Evolutionary conservation across 768 basidiomycete genomes (phyloP), one percentile per base, ranked within the genome.

Genomic region (Russula dissimulans): DNA sequence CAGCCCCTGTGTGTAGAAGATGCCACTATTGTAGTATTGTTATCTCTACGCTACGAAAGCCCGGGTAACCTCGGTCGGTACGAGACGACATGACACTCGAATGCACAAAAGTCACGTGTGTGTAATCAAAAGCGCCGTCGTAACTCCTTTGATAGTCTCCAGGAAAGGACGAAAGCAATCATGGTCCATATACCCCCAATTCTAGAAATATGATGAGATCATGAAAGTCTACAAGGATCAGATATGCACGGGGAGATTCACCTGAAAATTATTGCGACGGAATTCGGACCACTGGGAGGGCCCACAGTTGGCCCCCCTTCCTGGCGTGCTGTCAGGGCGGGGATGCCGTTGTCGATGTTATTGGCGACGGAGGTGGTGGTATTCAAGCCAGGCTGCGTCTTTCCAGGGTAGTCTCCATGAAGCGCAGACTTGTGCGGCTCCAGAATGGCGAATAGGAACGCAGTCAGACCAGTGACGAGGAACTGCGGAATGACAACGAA

Each of bases 401-500:
- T 60, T 17, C 58, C 67, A 3, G 59, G 56, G 46, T 63, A 56
- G 4, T 49, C 49, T 14, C 63, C 63, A 51, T 66, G 65, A 41
- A 66, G 56, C 18, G 64, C 74, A 5, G 77, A 75, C 56, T 78
- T 82, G 29, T 73, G 69, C 0, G 88, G 86, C 61, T 95, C 94
- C 61, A 93, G 78, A 5, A 97, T 72, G 15, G 89, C 89, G 68
- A 98, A 97, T 48, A 97, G 79, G 62, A 95, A 75, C 10, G 93
- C 83, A 0, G 92, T 85, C 5, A 97, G 71, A 26, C 85, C 92
- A 0, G 91, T 95, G 36, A 95, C 87, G 43, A 98, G 78, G 73
- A 97, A 95, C 68, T 98, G 95, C 0, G 95, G 95, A 7, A 97
- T 75, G 60, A 97, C 95, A 62, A 98, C 77, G 72, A 89, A 95